phyloP scores from a whole-genome alignment of 78 protist species.

The Dictyostelium capitatum region DNA sequence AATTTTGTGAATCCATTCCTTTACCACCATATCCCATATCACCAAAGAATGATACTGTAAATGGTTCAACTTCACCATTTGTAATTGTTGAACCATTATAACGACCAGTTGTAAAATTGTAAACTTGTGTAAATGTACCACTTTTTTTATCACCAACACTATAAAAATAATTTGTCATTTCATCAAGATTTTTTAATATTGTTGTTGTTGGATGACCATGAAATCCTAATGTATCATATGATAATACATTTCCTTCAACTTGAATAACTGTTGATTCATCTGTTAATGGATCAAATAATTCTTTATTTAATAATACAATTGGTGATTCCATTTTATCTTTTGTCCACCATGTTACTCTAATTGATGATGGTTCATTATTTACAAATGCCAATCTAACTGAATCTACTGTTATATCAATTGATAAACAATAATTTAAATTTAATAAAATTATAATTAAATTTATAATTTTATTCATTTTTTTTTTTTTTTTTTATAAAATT shows the following conservation, averaged over 20 bases:
- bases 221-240: slow-evolving; percentile 20
- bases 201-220: slow-evolving; percentile 31
- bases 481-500: background rate
- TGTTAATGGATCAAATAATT: background rate
- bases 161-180: slow-evolving; percentile 24
- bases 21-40: slow-evolving; percentile 59
- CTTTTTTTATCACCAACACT: slow-evolving; percentile 30
- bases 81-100: background rate
- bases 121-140: background rate
- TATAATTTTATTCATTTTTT: background rate
- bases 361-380: too few species aligned
- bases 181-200: background rate
- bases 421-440: background rate
- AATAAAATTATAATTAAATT: background rate
- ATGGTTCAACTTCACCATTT: slow-evolving; percentile 21
- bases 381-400: slow-evolving; percentile 14
- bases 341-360: slow-evolving; percentile 54
- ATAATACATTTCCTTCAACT: background rate
- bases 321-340: background rate
- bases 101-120: slow-evolving; percentile 50
- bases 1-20: background rate
- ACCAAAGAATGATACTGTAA: slow-evolving; percentile 17
- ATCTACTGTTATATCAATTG: background rate
- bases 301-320: background rate
- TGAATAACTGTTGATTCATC: background rate